Conservation (phyloP, 345 rosid genomes). For the Melastoma malabathricum region DNA sequence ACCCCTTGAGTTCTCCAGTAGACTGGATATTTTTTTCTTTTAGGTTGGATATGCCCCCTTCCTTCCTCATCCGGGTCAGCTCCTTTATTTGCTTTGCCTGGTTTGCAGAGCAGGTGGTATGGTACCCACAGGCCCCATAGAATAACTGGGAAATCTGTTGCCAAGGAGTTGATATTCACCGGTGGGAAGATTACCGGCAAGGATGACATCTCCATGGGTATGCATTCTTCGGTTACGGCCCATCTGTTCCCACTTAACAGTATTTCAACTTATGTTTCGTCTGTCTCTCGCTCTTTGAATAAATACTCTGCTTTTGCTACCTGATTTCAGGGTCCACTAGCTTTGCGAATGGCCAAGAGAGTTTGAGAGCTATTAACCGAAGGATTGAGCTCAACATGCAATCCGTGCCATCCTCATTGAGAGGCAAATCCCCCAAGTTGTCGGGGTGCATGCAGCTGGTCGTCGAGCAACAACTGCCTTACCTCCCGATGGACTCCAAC, state of each 20-base stretch:
- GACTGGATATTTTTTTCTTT: no score
- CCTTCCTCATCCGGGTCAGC: neutral
- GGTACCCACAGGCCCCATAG: conserved; percentile 83
- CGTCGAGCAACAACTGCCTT: conserved; percentile 8
- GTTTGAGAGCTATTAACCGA: no score
- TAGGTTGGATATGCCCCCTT: neutral
- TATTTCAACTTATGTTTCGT: neutral
- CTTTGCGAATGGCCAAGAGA: no score
- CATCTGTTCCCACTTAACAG: neutral
- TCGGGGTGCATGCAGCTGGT: conserved; percentile 51
- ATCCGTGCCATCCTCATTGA: conserved; percentile 34
- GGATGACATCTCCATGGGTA: conserved; percentile 62
- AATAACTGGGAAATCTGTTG: conserved; percentile 62
- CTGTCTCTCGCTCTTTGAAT: no score
- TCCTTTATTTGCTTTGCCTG: neutral
- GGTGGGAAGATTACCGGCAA: conserved; percentile 59
- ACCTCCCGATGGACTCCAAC: conserved; percentile 7
- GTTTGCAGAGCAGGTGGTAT: conserved; percentile 62
- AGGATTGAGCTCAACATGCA: no score
- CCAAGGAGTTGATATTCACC: conserved; percentile 81
- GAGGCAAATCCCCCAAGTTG: conserved; percentile 80
- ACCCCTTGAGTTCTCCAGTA: no score
- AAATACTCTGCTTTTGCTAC: no score
- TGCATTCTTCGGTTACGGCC: neutral
- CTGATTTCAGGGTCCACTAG: no score